Percentiles rank a stretch among this genome's conserved stretches.
phyloP scores from a whole-genome alignment of 139 green algal genomes.

The Tetraselmis chui region DNA sequence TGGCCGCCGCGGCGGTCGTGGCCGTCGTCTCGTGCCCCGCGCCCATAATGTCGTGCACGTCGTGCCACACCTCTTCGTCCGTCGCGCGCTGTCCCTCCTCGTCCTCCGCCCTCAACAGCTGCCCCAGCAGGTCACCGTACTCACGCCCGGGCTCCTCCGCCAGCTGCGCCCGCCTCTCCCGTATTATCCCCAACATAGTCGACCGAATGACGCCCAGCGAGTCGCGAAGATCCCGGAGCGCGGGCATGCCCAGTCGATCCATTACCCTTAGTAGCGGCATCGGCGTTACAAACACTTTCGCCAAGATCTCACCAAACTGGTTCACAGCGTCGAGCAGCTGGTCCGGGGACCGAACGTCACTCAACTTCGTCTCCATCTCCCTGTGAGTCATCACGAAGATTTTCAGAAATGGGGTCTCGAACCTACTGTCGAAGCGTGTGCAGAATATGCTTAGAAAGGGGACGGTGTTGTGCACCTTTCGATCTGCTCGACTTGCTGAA shows the following conservation, averaged over 20 bases:
- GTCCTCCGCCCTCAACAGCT: conserved; percentile 48
- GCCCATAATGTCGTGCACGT: conserved; percentile 67
- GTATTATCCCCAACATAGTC: conserved; percentile 46
- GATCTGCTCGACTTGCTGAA: conserved; percentile 28
- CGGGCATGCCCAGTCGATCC: conserved; percentile 30
- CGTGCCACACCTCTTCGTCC: conserved; percentile 67
- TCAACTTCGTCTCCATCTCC: conserved; percentile 17
- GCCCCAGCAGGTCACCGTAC: conserved; percentile 45
- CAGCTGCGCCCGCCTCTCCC: conserved; percentile 29
- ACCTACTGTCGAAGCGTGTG: too few relatives aligned
- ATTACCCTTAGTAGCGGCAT: conserved; percentile 54
- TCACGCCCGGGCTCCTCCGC: conserved; percentile 1
- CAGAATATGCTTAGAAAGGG: too few relatives aligned
- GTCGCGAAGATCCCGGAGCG: conserved; percentile 37
- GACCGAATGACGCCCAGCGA: conserved; percentile 34
- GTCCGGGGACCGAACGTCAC: conserved; percentile 23
- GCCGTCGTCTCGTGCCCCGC: conserved; percentile 69
- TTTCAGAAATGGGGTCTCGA: too few relatives aligned
- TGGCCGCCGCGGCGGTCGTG: conserved; percentile 43
- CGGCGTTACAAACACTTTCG: conserved; percentile 66
- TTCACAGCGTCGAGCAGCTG: conserved; percentile 55
- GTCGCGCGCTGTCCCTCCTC: conserved; percentile 38
- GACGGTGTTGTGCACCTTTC: neutral
- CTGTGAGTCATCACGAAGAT: too few relatives aligned
- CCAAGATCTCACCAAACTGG: conserved; percentile 49